Conservation (phyloP, 768 basidiomycete species). For the Mycena galopus region DNA sequence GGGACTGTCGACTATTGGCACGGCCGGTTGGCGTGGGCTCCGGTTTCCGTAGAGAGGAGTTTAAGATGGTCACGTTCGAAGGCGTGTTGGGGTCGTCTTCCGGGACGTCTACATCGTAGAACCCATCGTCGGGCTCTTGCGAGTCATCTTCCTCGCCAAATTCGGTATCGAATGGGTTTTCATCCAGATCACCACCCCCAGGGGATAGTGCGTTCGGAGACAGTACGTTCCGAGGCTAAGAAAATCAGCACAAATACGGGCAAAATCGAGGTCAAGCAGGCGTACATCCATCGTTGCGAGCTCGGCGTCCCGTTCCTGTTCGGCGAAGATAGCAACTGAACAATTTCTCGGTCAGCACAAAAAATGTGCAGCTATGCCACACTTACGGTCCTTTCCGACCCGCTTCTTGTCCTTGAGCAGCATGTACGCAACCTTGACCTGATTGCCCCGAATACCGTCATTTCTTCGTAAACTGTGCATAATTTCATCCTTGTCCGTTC, state of each 20-base stretch:
- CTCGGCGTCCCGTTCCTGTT: slow-evolving; percentile 88
- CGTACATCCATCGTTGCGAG: slow-evolving; percentile 85
- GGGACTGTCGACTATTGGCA: slow-evolving; percentile 48
- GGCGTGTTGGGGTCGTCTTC: slow-evolving; percentile 47
- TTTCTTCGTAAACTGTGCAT: slow-evolving; percentile 88
- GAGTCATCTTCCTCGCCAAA: slow-evolving; percentile 73
- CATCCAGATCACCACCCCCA: slow-evolving; percentile 70
- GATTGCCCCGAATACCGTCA: slow-evolving; percentile 89
- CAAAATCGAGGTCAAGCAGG: slow-evolving; percentile 29
- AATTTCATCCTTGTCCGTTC: slow-evolving; percentile 85
- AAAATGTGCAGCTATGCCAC: neutral
- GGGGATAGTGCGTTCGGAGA: slow-evolving; percentile 80
- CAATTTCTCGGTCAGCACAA: neutral
- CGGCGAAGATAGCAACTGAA: slow-evolving; percentile 81
- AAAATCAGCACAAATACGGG: slow-evolving; percentile 28
- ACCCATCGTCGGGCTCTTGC: slow-evolving; percentile 58
- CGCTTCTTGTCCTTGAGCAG: slow-evolving; percentile 90
- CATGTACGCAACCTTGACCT: slow-evolving; percentile 97
- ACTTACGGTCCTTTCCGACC: slow-evolving; percentile 87
- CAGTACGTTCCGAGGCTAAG: slow-evolving; percentile 75
- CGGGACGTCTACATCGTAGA: slow-evolving; percentile 53
- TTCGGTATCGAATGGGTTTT: slow-evolving; percentile 86
- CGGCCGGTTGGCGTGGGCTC: slow-evolving; percentile 31
- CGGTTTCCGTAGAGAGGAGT: slow-evolving; percentile 80
- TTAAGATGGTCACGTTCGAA: slow-evolving; percentile 86